These are phyloP conservation scores for Pseudogymnoascus verrucosus DNA, from an alignment of 2,329 filamentous ascomycete species.

Conservation along the genomic window DNA sequence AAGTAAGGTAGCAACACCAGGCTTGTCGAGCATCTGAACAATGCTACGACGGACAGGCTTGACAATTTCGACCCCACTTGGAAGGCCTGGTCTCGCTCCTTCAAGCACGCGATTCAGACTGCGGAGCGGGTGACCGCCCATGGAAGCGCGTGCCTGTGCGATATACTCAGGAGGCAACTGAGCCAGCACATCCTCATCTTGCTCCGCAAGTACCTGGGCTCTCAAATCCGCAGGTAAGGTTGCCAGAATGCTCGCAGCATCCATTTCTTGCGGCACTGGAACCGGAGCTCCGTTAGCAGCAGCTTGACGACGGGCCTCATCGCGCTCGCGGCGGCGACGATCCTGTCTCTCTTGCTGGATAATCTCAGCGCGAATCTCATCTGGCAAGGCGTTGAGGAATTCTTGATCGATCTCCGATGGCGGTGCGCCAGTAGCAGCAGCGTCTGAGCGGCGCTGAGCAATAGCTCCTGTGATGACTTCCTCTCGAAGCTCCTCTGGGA, in stretches of 20 bases:
- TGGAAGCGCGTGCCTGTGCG: constrained; percentile 65
- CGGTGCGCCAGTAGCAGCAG: constrained; percentile 61
- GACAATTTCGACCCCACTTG: constrained; percentile 29
- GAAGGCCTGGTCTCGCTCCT: constrained; percentile 41
- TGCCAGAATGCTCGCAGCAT: constrained; percentile 83
- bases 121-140: constrained; percentile 11
- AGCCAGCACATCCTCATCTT: constrained; percentile 79
- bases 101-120: constrained; percentile 31
- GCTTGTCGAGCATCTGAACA: constrained; percentile 94
- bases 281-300: constrained; percentile 35
- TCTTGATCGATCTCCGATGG: constrained; percentile 82
- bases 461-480: constrained; percentile 92
- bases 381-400: constrained; percentile 85
- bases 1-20: constrained; percentile 88
- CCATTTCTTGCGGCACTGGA: constrained; percentile 62
- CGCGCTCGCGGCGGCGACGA: constrained; percentile 77
- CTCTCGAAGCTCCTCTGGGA: constrained; percentile 94
- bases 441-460: constrained; percentile 72
- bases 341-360: constrained; percentile 85
- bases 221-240: constrained; percentile 80
- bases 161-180: constrained; percentile 79
- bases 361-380: constrained; percentile 83
- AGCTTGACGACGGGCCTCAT: constrained; percentile 65
- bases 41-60: constrained; percentile 72
- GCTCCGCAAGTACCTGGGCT: constrained; percentile 81